Base-by-base conservation (phyloP, 2,329 filamentous ascomycete species). In the Aspergillus amoenus region DNA sequence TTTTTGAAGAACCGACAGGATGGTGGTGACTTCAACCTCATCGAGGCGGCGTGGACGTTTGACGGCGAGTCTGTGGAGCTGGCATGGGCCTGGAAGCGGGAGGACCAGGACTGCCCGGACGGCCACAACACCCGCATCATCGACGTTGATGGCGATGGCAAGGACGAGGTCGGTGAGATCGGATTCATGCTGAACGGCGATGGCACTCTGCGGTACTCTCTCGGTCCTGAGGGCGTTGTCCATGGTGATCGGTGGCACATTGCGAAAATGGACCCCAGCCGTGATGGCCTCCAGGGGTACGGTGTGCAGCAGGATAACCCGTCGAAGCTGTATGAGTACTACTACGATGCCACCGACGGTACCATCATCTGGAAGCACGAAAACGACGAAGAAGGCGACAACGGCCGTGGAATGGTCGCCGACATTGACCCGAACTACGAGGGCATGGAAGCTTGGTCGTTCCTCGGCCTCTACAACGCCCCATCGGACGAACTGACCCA, bases 211-310 rank as follows among this genome's bases (percentile, higher is more conserved):
- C 30, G 18, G 0, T 56, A 56, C 22, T 11, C 17, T 1, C 24
- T 56, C 8, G 27, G 27, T 30, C 47, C 40, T 2, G 47, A 15
- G 1, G 17, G n/a, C 7, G 30, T 56, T 17, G 41, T 51, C n/a
- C 54, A 56, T 18, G 54, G 54, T 3, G 54, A 56, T 22, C 47
- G 54, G 9, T 56, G n/a, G 8, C 32, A 56, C 32, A 52, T 56
- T n/a, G 47, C 40, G 0, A 56, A 56, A 22, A 41, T 56, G 4
- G 54, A 56, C 22, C 54, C 54, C n/a, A n/a, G 21, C n/a, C 47
- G 48, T 2, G 47, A 52, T n/a, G 54, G 54, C 9, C 42, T 56
- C 1, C 54, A 56, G 47, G 54, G 54, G 1, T 56, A 56, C 17
- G 54, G 54, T 2, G 30, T 56, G 5, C 54, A 56, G 42, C 54